A percentile compares a stretch with the other conserved stretches of the same genome.
These are phyloP conservation scores for Coemansia sp. DNA, from an alignment of 192 early-diverging fungal genomes.

Conservation along the genomic window DNA sequence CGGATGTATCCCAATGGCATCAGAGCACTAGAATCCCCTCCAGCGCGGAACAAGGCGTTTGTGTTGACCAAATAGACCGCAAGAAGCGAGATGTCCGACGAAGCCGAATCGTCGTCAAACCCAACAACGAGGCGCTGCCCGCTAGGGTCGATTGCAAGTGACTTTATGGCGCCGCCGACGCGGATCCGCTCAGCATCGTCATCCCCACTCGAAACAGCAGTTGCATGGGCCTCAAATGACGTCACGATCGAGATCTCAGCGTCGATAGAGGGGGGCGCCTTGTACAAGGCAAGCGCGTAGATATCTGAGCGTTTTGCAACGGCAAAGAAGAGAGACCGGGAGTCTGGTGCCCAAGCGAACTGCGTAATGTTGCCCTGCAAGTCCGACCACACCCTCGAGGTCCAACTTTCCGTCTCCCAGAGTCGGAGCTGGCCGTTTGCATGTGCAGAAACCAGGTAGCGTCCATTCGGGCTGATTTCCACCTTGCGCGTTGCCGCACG, in stretches of 20 bases:
- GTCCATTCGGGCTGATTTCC: slow-evolving; percentile 36
- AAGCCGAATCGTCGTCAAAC: slow-evolving; percentile 40
- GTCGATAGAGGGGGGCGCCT: slow-evolving; percentile 39
- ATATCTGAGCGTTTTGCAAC: slow-evolving; percentile 23
- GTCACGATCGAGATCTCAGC: slow-evolving; percentile 34
- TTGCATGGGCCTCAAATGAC: slow-evolving; percentile 33
- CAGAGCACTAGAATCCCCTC: slow-evolving; percentile 33
- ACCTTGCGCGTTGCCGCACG: slow-evolving; percentile 32
- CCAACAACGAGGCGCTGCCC: slow-evolving; percentile 51
- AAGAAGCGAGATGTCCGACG: slow-evolving; percentile 48
- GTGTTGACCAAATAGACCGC: slow-evolving; percentile 47
- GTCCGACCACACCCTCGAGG: slow-evolving; percentile 50
- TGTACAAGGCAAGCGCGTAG: slow-evolving; percentile 42
- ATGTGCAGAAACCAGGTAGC: slow-evolving; percentile 40
- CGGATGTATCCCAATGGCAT: slow-evolving; percentile 54
- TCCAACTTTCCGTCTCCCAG: slow-evolving; percentile 53
- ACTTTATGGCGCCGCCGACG: slow-evolving; percentile 46
- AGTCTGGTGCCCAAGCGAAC: slow-evolving; percentile 51
- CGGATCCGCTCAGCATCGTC: slow-evolving; percentile 27
- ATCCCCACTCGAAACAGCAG: slow-evolving; percentile 15
- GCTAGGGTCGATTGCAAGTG: slow-evolving; percentile 42
- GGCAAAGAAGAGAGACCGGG: slow-evolving; percentile 47
- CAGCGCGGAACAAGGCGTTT: slow-evolving; percentile 44
- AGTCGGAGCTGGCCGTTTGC: slow-evolving; percentile 48
- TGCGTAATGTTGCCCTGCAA: slow-evolving; percentile 25